Evolutionary conservation across 148 eudicot genomes (phyloP).

Genomic region (Rhododendron henanense): DNA sequence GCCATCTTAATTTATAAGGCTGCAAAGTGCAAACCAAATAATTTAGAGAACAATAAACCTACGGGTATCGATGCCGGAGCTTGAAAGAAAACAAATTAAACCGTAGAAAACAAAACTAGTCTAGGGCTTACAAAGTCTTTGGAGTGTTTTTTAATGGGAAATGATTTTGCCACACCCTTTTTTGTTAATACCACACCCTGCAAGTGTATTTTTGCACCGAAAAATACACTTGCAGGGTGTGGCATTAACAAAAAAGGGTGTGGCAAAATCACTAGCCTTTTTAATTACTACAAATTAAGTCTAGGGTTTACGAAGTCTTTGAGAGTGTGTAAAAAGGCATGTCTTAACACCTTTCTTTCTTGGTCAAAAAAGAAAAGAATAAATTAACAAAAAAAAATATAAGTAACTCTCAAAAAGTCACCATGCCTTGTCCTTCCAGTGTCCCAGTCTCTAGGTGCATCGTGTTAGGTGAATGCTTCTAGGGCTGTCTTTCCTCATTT

Average conservation of each 20-base stretch:
- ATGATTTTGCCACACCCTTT: too few relatives aligned
- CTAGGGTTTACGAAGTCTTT: background rate
- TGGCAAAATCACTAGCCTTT: too few relatives aligned
- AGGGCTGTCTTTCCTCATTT: slow-evolving; percentile 5
- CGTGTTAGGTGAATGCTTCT: background rate
- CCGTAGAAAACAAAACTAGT: background rate
- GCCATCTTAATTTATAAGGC: background rate
- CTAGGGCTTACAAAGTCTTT: background rate
- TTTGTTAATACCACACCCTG: too few relatives aligned
- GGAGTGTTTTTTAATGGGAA: too few relatives aligned
- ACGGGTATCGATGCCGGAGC: slow-evolving; percentile 12
- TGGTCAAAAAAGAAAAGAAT: slow-evolving; percentile 10
- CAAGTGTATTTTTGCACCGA: too few relatives aligned
- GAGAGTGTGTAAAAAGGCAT: slow-evolving; percentile 14
- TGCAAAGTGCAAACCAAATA: background rate
- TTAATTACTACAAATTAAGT: background rate
- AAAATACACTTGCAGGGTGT: too few relatives aligned
- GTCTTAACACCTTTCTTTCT: slow-evolving; percentile 18
- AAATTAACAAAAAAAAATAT: background rate
- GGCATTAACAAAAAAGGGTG: too few relatives aligned
- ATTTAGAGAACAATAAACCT: slow-evolving; percentile 13
- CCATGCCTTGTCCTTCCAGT: slow-evolving; percentile 2
- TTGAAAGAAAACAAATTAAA: background rate
- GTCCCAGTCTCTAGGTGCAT: background rate
- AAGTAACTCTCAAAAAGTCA: background rate